These are phyloP conservation scores for Aspergillus cejpii DNA, from an alignment of 2,329 filamentous ascomycete species.

Conservation along the genomic window DNA sequence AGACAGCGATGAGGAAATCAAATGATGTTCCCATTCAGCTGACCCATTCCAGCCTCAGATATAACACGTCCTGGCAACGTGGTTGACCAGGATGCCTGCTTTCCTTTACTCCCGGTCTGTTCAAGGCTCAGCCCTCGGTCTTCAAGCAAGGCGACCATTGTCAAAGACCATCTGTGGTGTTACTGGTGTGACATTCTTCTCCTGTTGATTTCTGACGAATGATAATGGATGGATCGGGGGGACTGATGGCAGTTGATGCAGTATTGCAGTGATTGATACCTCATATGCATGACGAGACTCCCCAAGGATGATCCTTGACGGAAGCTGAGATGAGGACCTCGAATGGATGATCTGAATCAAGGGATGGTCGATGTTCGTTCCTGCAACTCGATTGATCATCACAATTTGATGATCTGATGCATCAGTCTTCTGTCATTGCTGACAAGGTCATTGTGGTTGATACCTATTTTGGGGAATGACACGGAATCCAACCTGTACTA, in stretches of 20 bases:
- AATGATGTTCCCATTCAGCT: not conserved
- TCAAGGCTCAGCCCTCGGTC: not conserved
- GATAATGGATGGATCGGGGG: not conserved
- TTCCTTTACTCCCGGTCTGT: not conserved
- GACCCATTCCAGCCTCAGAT: not conserved
- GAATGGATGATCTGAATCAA: not conserved
- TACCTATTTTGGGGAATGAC: not conserved
- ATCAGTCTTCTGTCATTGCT: not conserved
- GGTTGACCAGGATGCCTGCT: not conserved
- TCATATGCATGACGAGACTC: constrained; percentile 13
- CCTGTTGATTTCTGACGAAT: not conserved
- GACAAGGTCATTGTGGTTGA: not conserved
- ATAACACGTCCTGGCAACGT: not conserved
- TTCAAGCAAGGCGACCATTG: too few relatives aligned
- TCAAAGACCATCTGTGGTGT: too few relatives aligned
- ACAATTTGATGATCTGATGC: not conserved
- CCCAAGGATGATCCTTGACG: constrained; percentile 12
- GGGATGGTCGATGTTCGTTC: not conserved
- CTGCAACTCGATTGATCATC: not conserved
- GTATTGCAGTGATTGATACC: constrained; percentile 8
- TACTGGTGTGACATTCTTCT: not conserved
- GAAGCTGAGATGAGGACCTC: not conserved
- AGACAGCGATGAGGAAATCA: too few relatives aligned
- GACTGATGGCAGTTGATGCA: not conserved
- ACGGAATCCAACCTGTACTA: too few relatives aligned